Conservation (phyloP, 2,329 filamentous ascomycete species). For the Ophiostoma ips region DNA sequence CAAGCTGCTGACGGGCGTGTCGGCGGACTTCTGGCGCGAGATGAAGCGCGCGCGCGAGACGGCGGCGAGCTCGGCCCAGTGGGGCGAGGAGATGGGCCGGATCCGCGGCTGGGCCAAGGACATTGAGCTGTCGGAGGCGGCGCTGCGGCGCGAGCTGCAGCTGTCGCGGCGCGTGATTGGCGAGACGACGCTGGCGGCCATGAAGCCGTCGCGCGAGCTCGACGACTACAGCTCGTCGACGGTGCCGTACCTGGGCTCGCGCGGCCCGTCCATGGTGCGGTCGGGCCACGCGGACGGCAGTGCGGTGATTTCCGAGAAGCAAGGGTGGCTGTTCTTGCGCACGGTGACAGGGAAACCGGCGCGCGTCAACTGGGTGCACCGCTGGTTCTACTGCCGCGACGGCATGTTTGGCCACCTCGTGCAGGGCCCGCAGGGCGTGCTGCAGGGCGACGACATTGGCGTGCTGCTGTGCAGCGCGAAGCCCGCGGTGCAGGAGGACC, state of each 20-base stretch:
- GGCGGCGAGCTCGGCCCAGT: conserved; percentile 49
- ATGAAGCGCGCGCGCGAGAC: conserved; percentile 59
- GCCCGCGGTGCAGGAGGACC: conserved; percentile 80
- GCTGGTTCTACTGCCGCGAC: conserved; percentile 93
- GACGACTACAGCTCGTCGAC: conserved; percentile 88
- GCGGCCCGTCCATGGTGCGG: conserved; percentile 46
- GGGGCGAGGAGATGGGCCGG: conserved; percentile 72
- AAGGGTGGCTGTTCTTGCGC: conserved; percentile 84
- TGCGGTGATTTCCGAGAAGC: conserved; percentile 57
- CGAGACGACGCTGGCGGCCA: conserved; percentile 54
- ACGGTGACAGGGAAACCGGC: conserved; percentile 77
- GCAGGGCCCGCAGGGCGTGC: conserved; percentile 70
- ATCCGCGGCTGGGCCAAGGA: conserved; percentile 87
- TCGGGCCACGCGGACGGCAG: conserved; percentile 34
- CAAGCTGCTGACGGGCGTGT: conserved; percentile 71
- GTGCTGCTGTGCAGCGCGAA: conserved; percentile 88
- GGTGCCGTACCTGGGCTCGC: conserved; percentile 69
- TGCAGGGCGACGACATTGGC: conserved; percentile 92
- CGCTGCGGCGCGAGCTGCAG: conserved; percentile 71
- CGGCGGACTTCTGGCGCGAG: conserved; percentile 78
- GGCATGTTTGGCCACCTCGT: conserved; percentile 93
- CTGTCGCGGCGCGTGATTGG: conserved; percentile 69
- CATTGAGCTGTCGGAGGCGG: conserved; percentile 77
- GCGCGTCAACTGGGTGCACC: conserved; percentile 72
- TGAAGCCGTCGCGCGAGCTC: conserved; percentile 76